Evolutionary conservation across 805 yeast species (phyloP), one percentile per base, ranked within the genome.

Genomic region (Vanderwaltozyma polyspora): DNA sequence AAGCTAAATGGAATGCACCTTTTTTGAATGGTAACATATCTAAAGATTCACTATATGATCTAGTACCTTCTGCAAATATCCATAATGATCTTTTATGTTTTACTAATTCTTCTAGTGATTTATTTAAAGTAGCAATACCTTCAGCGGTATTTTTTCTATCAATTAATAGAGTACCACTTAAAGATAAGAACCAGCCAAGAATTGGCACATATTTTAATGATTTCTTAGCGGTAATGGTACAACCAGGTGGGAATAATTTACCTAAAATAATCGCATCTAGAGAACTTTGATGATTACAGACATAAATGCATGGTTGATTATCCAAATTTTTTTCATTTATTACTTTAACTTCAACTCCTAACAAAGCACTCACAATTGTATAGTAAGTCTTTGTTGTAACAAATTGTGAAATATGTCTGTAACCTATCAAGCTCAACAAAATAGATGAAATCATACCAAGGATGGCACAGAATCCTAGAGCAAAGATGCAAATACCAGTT

Each of bases 1-100:
- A 80, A 6, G 99, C 99, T 52, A 91, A 70, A 60, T 91, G 95
- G 75, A 91, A 91, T 0, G 97, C 96, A 34, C 99, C 99, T 55
- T 91, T 91, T 60, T 91, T 91, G 64, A 91, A 85, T 1, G 94
- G 94, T 31, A 85, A 67, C 56, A 91, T 61, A 5, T 68, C 74
- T 34, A 93, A 78, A 25, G 67, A 67, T 18, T 71, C 59, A 9
- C 81, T 62, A 43, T 79, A 81, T 0, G 96, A 85, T 58, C 99
- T 74, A 2, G 98, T 91, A 17, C 99, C 99, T 60, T 91, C 99
- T 14, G 97, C 95, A 67, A 87, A 91, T 62, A 91, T 74, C 70
- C 79, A 91, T 16, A 91, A 68, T 11, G 81, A 83, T 47, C 89
- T 77, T 51, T 76, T 74, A 32, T 76, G 66, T 5, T 55, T 50